Base-by-base conservation (phyloP, 139 green algal genomes). In the Chlamydomonas sphaeroides region DNA sequence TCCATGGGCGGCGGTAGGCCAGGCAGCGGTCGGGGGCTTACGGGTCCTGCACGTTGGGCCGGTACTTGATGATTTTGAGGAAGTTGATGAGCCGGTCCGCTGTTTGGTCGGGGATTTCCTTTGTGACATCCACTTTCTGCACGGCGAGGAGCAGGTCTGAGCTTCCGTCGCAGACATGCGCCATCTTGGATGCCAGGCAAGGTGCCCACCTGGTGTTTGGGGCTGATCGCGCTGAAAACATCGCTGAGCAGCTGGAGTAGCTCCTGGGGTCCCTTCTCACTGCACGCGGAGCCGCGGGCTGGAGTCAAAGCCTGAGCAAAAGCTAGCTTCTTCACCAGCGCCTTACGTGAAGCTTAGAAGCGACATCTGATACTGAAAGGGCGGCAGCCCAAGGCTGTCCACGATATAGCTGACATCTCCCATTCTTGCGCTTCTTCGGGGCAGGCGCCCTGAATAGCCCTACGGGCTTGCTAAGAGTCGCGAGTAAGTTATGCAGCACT, bases 51-150 rank as follows among this genome's bases (percentile, higher is more conserved):
- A 84, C 68, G 35, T 38, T 53, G 0, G 90, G 90, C 56, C 87
- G 86, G 82, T 93, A 93, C 79, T 93, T 93, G 75, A 93, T 84
- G 36, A 90, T 91, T 26, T 89, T 89, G 5, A 93, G 80, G 39
- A 93, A 92, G 41, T 66, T 73, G 21, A 88, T 68, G 14, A 93
- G 77, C 3, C 88, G 61, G 33, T 90, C 88, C 26, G 80, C 90
- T 39, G 84, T 91, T 23, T 85, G 67, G n/a, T 92, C 90, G 26
- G 85, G 68, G 3, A 82, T 66, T 48, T 91, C 88, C 15, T 88
- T 88, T 1, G 81, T 61, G 2, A 91, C 62, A 53, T 89, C 82
- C 23, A 86, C 68, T 68, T 89, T 87, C 87, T 91, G 84, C 77
- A 68, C 7, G 61, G 35, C 0, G 11, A 57, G 32, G 42, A 57